Base-by-base conservation (phyloP, 2,329 filamentous ascomycete species). In the Dactylellina haptotyla region DNA sequence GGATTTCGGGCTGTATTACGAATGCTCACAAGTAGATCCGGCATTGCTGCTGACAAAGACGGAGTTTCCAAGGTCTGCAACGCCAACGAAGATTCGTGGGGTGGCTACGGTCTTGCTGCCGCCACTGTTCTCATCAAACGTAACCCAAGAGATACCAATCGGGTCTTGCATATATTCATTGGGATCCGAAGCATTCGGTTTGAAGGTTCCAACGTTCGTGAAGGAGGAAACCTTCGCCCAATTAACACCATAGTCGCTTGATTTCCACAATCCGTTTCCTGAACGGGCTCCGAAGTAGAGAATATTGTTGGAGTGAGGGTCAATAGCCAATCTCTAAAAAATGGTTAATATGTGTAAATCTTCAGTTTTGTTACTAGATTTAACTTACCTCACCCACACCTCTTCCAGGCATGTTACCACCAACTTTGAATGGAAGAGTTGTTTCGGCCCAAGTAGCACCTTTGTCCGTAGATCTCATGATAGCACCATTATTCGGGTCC, bases 341-440 rank as follows among this genome's bases (percentile, higher is more conserved):
- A 25, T n/a, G n/a, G 6, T n/a, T 4, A 23, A 30, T 46, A 12
- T n/a, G 16, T 43, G 6, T 39, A 48, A 34, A 18, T 25, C n/a
- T 14, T 45, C 18, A 28, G 9, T 12, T 8, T 32, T n/a, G 5
- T n/a, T 23, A 26, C 12, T 3, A 41, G 12, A 45, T n/a, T n/a
- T 3, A 58, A 51, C 69, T 25, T 74, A 67, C 76, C 87, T 72
- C 86, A 14, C 86, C 86, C 79, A 84, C 84, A 5, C 86, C 86
- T 26, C 86, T 83, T 1, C 86, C 86, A 5, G 86, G 86, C 85
- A 87, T 87, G 77, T 88, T 88, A 0, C 86, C 86, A 5, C 86
- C 86, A 48, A 87, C 84, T 77, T 88, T 88, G 81, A 88, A 88
- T 1, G 84, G 82, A 0, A 88, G 81, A 4, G 80, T 79, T 0